Percentiles rank a stretch among this genome's conserved stretches.
These are phyloP conservation scores for Amphirosellinia nigrospora DNA, from an alignment of 495 filamentous ascomycete species.

Conservation along the genomic window DNA sequence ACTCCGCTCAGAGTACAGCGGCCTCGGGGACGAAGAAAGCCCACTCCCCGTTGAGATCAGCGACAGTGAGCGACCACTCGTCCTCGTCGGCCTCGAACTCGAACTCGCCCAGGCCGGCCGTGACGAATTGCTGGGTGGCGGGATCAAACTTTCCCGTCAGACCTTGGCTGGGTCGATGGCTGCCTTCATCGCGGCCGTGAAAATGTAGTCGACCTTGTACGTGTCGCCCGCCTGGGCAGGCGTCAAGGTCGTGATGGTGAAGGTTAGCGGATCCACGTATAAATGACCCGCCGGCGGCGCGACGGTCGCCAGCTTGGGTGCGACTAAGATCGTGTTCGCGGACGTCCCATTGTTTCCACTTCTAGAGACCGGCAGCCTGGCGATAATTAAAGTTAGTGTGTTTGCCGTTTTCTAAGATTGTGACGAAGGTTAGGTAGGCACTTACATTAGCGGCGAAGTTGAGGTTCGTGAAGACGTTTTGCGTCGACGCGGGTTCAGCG, in stretches of 20 bases:
- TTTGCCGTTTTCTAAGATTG: no score
- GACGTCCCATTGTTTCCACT: no score
- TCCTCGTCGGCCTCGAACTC: constrained; percentile 54
- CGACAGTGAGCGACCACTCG: constrained; percentile 44
- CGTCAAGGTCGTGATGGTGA: no score
- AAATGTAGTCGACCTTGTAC: no score
- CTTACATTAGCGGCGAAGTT: constrained; percentile 10
- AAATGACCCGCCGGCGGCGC: no score
- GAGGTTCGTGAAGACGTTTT: constrained; percentile 9
- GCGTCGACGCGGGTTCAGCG: constrained; percentile 1
- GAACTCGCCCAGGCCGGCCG: constrained; percentile 44
- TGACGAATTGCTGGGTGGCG: constrained; percentile 45
- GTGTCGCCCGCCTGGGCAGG: no score
- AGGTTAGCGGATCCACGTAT: no score
- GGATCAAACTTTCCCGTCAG: constrained; percentile 41
- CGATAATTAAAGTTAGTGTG: no score
- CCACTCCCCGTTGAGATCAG: constrained; percentile 45
- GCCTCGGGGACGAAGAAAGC: constrained; percentile 43
- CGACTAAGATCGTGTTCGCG: no score
- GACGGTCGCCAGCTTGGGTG: no score
- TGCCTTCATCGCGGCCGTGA: constrained; percentile 1
- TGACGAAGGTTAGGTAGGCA: neutral
- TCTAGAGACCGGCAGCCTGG: no score
- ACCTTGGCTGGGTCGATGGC: constrained; percentile 24
- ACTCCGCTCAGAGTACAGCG: constrained; percentile 19